Conservation (phyloP, 1,284 basidiomycete species). For the Malassezia restricta region DNA sequence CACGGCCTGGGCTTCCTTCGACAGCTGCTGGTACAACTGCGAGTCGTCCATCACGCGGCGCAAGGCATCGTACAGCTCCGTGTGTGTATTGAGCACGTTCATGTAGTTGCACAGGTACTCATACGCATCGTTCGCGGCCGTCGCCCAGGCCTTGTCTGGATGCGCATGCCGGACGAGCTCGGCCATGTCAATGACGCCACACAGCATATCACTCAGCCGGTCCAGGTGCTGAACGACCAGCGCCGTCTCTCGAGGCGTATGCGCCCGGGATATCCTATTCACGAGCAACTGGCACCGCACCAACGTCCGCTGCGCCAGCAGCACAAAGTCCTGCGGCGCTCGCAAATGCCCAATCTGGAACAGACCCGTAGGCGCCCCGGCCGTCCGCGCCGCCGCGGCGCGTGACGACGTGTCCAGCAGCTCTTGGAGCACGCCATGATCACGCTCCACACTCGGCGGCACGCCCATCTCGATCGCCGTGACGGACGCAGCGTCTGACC, state of each 20-base stretch:
- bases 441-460: conserved; percentile 2
- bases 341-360: conserved; percentile 33
- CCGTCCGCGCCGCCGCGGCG: not conserved
- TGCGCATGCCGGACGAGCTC: conserved; percentile 87
- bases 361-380: conserved; percentile 20
- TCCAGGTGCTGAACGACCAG: conserved; percentile 53
- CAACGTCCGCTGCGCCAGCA: conserved; percentile 32
- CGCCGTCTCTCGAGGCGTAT: conserved; percentile 13
- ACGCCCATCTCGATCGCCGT: conserved; percentile 3
- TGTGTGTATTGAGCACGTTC: conserved; percentile 91
- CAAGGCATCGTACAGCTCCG: conserved; percentile 60
- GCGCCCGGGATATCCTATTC: conserved; percentile 31
- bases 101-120: conserved; percentile 88
- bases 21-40: conserved; percentile 36
- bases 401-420: not conserved
- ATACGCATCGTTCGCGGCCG: conserved; percentile 73
- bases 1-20: conserved; percentile 51
- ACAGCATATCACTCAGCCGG: conserved; percentile 83
- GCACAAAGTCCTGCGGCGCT: conserved; percentile 25
- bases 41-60: conserved; percentile 44
- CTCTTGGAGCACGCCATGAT: conserved; percentile 1
- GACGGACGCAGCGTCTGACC: conserved; percentile 1
- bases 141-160: conserved; percentile 70
- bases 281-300: conserved; percentile 41
- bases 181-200: conserved; percentile 88